Evolutionary conservation across 768 basidiomycete species (phyloP), one percentile per base, ranked within the genome.

Genomic region (Sistotremastrum niveocremeum): DNA sequence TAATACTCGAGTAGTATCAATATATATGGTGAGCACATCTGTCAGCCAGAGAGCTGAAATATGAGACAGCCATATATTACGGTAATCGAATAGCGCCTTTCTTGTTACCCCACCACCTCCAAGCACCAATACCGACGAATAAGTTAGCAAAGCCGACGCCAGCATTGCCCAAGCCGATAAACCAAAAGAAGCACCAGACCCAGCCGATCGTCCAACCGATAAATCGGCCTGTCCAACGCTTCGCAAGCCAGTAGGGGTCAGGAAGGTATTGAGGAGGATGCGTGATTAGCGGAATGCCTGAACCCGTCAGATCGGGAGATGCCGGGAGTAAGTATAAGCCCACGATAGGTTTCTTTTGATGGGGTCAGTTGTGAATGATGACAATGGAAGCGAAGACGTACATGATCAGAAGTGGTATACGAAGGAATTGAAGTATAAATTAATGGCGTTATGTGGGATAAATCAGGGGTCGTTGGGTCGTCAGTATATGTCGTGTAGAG

Each of bases 341-440:
- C 10, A 88, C 78, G 42, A 98, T 73, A 1, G 93, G 93, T 80
- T 95, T 95, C 84, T 87, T 52, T 8, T 20, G 34, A 31, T 5
- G n/a, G n/a, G n/a, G n/a, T n/a, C n/a, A n/a, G n/a, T n/a, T n/a
- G 40, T 39, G 2, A 34, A 46, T 30, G 8, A 46, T 33, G 28
- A 28, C 49, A 34, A 49, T 30, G 42, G 32, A 39, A 41, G 5
- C 37, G 33, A 34, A 37, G 39, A 12, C 36, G 37, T 63, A 84
- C 84, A 63, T 98, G 94, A 62, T 98, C 94, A 7, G 89, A 93
- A 3, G 83, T 77, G 9, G 82, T 84, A 61, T 91, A 87, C 0
- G 82, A 79, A 9, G 83, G 84, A 51, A 90, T 72, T 35, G 79
- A 77, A 2, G 84, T 84, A 58, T 93, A 93, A 42, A 87, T 58